Evolutionary conservation across 2,329 filamentous ascomycete genomes (phyloP).

Genomic region (Plectosphaerella plurivora): DNA sequence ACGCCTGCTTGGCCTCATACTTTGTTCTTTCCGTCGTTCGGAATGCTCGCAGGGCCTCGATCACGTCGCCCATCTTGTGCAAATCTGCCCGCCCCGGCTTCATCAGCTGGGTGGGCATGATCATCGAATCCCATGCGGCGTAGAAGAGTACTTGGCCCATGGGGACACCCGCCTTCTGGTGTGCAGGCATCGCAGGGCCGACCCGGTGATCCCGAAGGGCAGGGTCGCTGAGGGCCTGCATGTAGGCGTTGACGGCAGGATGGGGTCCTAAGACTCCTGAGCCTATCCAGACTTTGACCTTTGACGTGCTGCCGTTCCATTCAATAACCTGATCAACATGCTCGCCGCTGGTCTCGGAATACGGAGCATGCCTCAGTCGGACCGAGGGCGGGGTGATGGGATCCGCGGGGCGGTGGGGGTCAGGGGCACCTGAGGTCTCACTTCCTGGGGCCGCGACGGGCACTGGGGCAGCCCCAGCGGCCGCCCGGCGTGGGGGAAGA

Average conservation of each 20-base stretch:
- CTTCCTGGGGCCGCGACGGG: conserved; percentile 17
- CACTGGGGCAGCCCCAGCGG: conserved; percentile 4
- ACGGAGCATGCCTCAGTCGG: conserved; percentile 18
- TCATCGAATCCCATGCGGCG: conserved; percentile 46
- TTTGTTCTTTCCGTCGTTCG: conserved; percentile 26
- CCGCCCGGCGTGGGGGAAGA: conserved; percentile 35
- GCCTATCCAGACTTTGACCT: conserved; percentile 44
- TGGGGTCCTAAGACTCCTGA: conserved; percentile 23
- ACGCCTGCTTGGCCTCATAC: conserved; percentile 16
- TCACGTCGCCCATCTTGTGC: conserved; percentile 36
- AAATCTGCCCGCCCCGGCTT: conserved; percentile 24
- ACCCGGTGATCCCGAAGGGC: conserved; percentile 28
- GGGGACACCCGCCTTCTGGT: conserved; percentile 47
- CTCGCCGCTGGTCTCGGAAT: conserved; percentile 18
- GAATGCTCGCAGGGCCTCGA: conserved; percentile 34
- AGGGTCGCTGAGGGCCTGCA: conserved; percentile 33
- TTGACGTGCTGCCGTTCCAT: conserved; percentile 21
- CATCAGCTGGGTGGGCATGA: conserved; percentile 27
- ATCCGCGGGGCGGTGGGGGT: conserved; percentile 2
- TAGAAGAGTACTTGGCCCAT: conserved; percentile 39
- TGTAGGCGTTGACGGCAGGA: conserved; percentile 42
- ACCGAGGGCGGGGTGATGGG: conserved; percentile 11
- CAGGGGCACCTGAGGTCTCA: neutral
- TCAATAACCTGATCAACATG: conserved; percentile 19
- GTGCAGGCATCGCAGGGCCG: conserved; percentile 42